Percentiles rank a stretch among this genome's conserved stretches.
phyloP scores from a whole-genome alignment of 176 grass and related monocot genomes.

The bread wheat (Triticum aestivum) region IWGSC_CS_RefSeq_v2.1 NC_057799.1:54506716-54507215 shows the following conservation, averaged over 20 bases:
- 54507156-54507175: neutral
- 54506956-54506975: constrained; percentile 27
- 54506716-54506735: constrained; percentile 24
- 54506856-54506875: constrained; percentile 10
- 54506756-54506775: constrained; percentile 37
- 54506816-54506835: neutral
- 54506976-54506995: constrained; percentile 23
- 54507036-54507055: neutral
- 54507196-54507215: constrained; percentile 25
- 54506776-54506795: constrained; percentile 32
- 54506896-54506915: constrained; percentile 9
- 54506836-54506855: constrained; percentile 6
- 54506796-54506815: constrained; percentile 44
- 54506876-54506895: constrained; percentile 18
- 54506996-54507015: neutral
- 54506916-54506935: constrained; percentile 3
- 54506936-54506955: constrained; percentile 16
- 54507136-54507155: neutral
- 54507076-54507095: neutral
- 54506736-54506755: constrained; percentile 25
- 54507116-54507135: constrained; percentile 19
- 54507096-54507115: neutral
- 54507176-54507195: neutral
- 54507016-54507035: neutral
- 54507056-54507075: constrained; percentile 34